Evolutionary conservation across 805 yeast species (phyloP), one percentile per base, ranked within the genome.

Genomic region (Schizosaccharomyces lindneri): DNA sequence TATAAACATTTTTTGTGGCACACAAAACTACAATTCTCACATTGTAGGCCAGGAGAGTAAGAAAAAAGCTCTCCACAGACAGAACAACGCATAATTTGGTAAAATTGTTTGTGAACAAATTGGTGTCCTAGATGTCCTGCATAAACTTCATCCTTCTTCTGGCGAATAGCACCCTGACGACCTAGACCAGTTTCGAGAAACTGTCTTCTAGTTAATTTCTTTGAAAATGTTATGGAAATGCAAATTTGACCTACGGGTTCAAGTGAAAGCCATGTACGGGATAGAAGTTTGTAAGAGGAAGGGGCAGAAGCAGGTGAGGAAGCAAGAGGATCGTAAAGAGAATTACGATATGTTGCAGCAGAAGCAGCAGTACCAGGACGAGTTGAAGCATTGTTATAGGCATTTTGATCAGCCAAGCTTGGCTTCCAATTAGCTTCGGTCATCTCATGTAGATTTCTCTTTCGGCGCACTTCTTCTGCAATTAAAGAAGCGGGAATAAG

Each of bases 151-250:
- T 83, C 87, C 66, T 89, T 87, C 74, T 89, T 83, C 71, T 87
- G 93, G 68, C 95, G 84, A 65, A 93, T 90, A 64, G 98, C 98
- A 74, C 97, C 97, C 70, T 90, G 96, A 77, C 98, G 95, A 41
- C 87, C 90, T 62, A 85, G 76, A 51, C 84, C 84, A 59, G 79
- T 73, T 61, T 71, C 72, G 3, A 29, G 36, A 51, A 51, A 24
- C 31, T 81, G 43, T 17, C 46, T 36, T 21, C 5, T 51, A 29
- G 31, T 51, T 21, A 29, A 4, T 24, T 29, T 21, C 57, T 51
- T 51, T 17, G 57, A 24, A 5, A 51, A 51, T 17, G 31, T 6
- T 29, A 51, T 19, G 9, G 57, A 51, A 51, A 51, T n/a, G 36
- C 57, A 51, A 5, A 51, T 51, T 29, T 51, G 57, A 2, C 57